Evolutionary conservation across 129 eudicot species (phyloP).

Genomic region (Flaveria sonorensis): DNA sequence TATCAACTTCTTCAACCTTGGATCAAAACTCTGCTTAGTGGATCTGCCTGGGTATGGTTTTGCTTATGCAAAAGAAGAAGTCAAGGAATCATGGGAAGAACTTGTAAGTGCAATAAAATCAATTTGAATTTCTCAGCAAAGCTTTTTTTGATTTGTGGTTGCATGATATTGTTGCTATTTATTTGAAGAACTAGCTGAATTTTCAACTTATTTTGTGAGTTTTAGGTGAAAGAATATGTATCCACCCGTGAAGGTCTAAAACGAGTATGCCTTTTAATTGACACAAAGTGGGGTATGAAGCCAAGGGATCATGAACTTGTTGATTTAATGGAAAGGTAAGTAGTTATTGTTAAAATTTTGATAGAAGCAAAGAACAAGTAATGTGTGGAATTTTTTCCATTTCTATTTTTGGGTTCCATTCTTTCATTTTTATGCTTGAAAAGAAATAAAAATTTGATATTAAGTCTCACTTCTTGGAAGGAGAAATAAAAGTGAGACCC

Average conservation of each 20-base stretch:
- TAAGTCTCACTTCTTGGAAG: neutral
- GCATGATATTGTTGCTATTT: slow-evolving; percentile 1
- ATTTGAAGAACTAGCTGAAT: neutral
- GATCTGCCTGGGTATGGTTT: slow-evolving; percentile 98
- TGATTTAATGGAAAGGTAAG: slow-evolving; percentile 86
- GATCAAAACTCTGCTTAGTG: slow-evolving; percentile 74
- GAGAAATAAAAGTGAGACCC: neutral
- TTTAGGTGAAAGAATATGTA: slow-evolving; percentile 95
- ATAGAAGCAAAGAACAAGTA: neutral
- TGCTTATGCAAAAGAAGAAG: slow-evolving; percentile 98
- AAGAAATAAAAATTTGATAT: slow-evolving; percentile 16
- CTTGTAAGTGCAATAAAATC: slow-evolving; percentile 58
- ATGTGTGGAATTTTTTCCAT: neutral
- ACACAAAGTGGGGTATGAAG: slow-evolving; percentile 99
- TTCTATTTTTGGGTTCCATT: neutral
- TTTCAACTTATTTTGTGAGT: neutral
- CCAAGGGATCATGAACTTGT: slow-evolving; percentile 85
- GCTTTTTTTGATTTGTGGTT: slow-evolving; percentile 3
- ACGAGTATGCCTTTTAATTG: slow-evolving; percentile 88
- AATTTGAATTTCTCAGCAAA: neutral
- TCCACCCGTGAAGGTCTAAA: slow-evolving; percentile 78
- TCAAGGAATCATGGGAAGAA: slow-evolving; percentile 96
- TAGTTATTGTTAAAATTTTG: neutral
- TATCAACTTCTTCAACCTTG: slow-evolving; percentile 85
- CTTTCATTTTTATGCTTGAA: neutral